These are phyloP conservation scores for Claviceps sp. DNA, from an alignment of 2,329 filamentous ascomycete species.

Conservation along the genomic window DNA sequence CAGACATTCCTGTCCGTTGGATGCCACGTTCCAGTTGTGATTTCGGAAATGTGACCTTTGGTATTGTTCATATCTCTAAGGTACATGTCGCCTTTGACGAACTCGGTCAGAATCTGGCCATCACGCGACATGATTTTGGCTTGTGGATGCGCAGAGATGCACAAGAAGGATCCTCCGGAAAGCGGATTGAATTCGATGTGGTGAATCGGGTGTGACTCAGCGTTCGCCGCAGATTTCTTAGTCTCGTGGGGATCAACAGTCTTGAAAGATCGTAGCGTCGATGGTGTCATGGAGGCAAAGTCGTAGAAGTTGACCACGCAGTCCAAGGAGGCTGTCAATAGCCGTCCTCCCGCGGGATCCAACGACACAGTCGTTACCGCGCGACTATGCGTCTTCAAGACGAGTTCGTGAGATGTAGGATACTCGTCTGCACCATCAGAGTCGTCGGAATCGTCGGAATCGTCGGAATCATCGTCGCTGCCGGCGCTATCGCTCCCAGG, in stretches of 20 bases:
- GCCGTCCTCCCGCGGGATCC: slow-evolving; percentile 70
- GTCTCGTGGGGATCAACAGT: slow-evolving; percentile 74
- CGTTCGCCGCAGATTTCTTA: slow-evolving; percentile 51
- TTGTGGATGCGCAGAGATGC: slow-evolving; percentile 78
- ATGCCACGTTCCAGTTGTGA: slow-evolving; percentile 83
- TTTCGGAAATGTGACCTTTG: slow-evolving; percentile 88
- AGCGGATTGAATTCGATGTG: slow-evolving; percentile 76
- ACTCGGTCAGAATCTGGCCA: slow-evolving; percentile 73
- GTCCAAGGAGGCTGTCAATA: slow-evolving; percentile 85
- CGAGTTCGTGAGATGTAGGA: slow-evolving; percentile 82
- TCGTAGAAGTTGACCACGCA: slow-evolving; percentile 88
- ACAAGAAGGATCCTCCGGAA: slow-evolving; percentile 68
- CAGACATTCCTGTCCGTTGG: slow-evolving; percentile 74
- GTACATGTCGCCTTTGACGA: slow-evolving; percentile 98
- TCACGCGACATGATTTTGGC: slow-evolving; percentile 82
- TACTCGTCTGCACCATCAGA: slow-evolving; percentile 73
- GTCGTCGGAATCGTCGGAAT: slow-evolving; percentile 38
- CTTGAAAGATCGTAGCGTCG: slow-evolving; percentile 86
- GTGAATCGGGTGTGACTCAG: slow-evolving; percentile 81
- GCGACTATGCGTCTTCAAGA: slow-evolving; percentile 84
- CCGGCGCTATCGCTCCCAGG: slow-evolving; percentile 11
- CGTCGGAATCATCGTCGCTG: slow-evolving; percentile 14
- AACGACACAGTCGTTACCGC: slow-evolving; percentile 73
- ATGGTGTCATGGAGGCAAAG: slow-evolving; percentile 89
- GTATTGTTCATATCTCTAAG: slow-evolving; percentile 94